Conservation (phyloP, 441 rosid species). For the Daphne laureola region DNA sequence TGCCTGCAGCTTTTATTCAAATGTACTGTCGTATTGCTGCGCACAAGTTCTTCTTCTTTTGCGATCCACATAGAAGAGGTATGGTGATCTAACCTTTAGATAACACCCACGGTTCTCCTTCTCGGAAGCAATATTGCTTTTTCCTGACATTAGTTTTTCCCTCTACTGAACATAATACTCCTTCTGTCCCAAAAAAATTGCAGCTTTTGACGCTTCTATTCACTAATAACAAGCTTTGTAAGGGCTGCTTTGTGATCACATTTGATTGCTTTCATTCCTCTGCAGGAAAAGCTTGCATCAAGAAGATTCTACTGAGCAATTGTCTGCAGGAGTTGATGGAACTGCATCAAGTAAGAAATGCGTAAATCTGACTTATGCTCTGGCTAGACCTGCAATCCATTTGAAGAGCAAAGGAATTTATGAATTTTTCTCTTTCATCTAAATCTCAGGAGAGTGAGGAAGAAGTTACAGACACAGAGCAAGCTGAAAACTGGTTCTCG, state of each 20-base stretch:
- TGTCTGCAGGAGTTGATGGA: constrained; percentile 99
- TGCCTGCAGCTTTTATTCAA: constrained; percentile 78
- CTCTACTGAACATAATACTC: too few relatives aligned
- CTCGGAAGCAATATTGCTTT: too few relatives aligned
- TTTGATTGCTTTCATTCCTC: constrained; percentile 7
- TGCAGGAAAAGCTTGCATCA: constrained; percentile 95
- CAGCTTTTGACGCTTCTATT: too few relatives aligned
- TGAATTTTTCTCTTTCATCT: constrained; percentile 10
- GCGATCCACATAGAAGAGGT: constrained; percentile 99
- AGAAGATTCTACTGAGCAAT: constrained; percentile 91
- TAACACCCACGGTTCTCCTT: background rate
- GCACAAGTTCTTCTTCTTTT: constrained; percentile 97
- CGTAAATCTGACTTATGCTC: constrained; percentile 3
- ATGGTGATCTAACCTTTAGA: constrained; percentile 13
- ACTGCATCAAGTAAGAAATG: constrained; percentile 72
- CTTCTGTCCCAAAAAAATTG: too few relatives aligned
- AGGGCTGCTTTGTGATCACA: too few relatives aligned
- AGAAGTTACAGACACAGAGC: constrained; percentile 96
- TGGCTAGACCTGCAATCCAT: background rate
- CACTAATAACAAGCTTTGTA: too few relatives aligned
- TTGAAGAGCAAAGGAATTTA: background rate
- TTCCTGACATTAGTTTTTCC: too few relatives aligned
- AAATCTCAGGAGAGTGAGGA: constrained; percentile 83
- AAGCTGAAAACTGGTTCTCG: constrained; percentile 99
- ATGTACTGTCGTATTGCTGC: constrained; percentile 98